Evolutionary conservation across 345 rosid genomes (phyloP), one percentile per base, ranked within the genome.

Genomic region (Hirschfeldia incana): DNA sequence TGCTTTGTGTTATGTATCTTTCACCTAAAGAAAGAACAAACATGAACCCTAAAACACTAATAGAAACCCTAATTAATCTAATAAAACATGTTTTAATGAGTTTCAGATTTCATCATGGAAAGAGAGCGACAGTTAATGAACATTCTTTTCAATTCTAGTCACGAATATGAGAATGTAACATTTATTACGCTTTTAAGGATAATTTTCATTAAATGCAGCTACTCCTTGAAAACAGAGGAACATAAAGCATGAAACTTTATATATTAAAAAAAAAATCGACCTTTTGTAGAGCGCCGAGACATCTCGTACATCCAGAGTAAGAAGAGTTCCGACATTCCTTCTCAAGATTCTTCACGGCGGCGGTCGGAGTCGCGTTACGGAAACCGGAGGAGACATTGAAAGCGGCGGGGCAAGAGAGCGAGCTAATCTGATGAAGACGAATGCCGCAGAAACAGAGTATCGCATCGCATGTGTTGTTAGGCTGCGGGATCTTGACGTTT

Each of bases 271-370:
- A 8, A 33, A 69, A 36, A 75, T 57, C 30, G 66, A 92, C 99
- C 97, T 89, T 93, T 88, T 92, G 94, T 78, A 96, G 98, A 11
- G 98, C 93, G 1, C 94, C 92, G 29, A 96, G 95, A 82, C 99
- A 96, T 80, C 83, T 93, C 71, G 97, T 91, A 86, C 99, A 96
- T 2, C 99, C 99, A 59, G 95, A 78, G 78, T 95, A 91, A 51
- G 97, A 86, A 8, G 99, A 93, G 76, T 93, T 95, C 75, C 85
- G 82, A 81, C 99, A 96, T 70, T 85, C 93, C 71, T 83, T 96
- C 90, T 96, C 98, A 74, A 96, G 81, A 80, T 88, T 92, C 86
- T 70, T 89, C 2, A 93, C 97, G 21, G 91, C 94, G 36, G 97
- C 90, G 32, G 98, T 95, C 8, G 99, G 98, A 0, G 94, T 93